These are phyloP conservation scores for Trametes gibbosa DNA, from an alignment of 768 basidiomycete species.

Conservation along the genomic window DNA sequence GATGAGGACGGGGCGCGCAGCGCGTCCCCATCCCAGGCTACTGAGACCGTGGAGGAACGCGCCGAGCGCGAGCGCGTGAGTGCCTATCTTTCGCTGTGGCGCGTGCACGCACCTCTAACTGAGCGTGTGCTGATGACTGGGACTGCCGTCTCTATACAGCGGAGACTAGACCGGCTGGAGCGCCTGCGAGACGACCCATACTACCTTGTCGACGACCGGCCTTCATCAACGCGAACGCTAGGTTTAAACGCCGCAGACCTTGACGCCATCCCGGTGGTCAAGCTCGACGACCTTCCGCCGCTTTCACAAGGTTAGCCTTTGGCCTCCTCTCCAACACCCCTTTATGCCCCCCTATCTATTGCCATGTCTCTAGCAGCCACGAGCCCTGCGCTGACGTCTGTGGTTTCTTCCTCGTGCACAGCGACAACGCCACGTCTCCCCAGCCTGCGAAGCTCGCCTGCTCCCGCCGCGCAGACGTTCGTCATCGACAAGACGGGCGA, in stretches of 20 bases:
- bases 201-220: slow-evolving; percentile 72
- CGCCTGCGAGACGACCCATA: slow-evolving; percentile 86
- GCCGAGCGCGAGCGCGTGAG: slow-evolving; percentile 61
- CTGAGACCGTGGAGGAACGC: slow-evolving; percentile 57
- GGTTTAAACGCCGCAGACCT: slow-evolving; percentile 50
- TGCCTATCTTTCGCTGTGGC: slow-evolving; percentile 20
- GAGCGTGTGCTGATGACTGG: background rate
- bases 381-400: background rate
- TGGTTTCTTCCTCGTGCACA: background rate
- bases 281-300: slow-evolving; percentile 69
- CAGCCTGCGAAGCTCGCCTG: slow-evolving; percentile 21
- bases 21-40: slow-evolving; percentile 36
- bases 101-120: background rate
- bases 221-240: slow-evolving; percentile 31
- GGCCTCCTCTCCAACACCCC: background rate
- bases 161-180: slow-evolving; percentile 71
- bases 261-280: slow-evolving; percentile 92
- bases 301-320: slow-evolving; percentile 30
- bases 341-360: background rate
- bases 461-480: slow-evolving; percentile 43
- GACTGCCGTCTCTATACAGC: slow-evolving; percentile 39
- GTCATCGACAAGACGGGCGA: slow-evolving; percentile 78
- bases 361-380: background rate
- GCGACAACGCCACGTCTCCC: slow-evolving; percentile 24
- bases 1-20: slow-evolving; percentile 32